Evolutionary conservation across 352 stramenopile genomes (phyloP), one percentile per base, ranked within the genome.

Genomic region (Phytophthora europaea): DNA sequence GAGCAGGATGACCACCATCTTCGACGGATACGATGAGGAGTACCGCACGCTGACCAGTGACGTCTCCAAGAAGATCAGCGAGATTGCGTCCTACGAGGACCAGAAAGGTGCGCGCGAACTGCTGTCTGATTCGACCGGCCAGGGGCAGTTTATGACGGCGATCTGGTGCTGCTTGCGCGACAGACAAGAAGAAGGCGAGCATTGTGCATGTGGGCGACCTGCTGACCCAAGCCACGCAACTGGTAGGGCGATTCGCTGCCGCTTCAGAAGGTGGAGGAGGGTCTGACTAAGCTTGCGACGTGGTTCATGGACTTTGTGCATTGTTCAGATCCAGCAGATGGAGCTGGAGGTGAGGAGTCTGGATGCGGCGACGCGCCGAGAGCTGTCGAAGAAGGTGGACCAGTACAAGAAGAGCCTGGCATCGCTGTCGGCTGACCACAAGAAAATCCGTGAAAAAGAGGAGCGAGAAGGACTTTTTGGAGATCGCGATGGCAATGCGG

Each of bases 341-440:
- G 88, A 94, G 73, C 67, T 96, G 48, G 90, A 96, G 79, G 90
- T 95, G 71, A 90, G 90, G 51, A 94, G 85, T 79, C 63, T 96
- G 62, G 90, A 96, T 45, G 65, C 83, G 2, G 84, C 87, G 22
- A 95, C 90, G 38, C 87, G 88, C 18, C 87, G 87, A n/a, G 90
- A 96, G 67, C 80, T 96, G 26, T 94, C 85, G 18, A 96, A 96
- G 78, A 96, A 96, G 58, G 88, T 96, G 40, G 88, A 95, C 61
- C 90, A 96, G 76, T 96, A 96, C 84, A 94, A 94, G 70, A 96
- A 96, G 72, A 95, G 87, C 43, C 73, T 96, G 52, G 87, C 84
- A n/a, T 94, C 88, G 40, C 73, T 96, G n/a, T 81, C 82, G 10
- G 82, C 86, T 6, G 90, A 96, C 45, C 85, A 94, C 67, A 95